Base-by-base conservation (phyloP, 1,139 yeast genomes). In the Hyphopichia burtonii region DNA sequence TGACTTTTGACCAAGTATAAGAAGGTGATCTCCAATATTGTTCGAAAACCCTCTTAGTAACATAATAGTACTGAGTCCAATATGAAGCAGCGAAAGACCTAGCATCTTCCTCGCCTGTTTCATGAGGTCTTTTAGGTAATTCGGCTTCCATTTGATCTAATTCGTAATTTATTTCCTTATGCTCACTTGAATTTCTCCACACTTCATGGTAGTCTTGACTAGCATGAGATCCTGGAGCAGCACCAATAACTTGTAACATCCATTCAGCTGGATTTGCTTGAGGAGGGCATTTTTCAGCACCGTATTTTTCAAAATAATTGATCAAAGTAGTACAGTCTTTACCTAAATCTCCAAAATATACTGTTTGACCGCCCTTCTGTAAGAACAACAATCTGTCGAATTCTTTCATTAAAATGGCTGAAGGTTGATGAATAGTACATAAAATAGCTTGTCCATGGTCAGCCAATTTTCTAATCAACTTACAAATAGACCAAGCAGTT, bases 291-390 rank as follows among this genome's bases (percentile, higher is more conserved):
- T 68, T 53, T 31, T 55, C 57, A 36, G 69, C 67, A 12, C 84
- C 83, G 46, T 81, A 66, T 50, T 71, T 68, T 57, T 80, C 86
- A 51, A 83, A 82, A 54, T 83, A 83, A 34, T 64, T 54, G 41
- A 77, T 63, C 54, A 83, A 61, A 3, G 78, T 67, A 11, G 54
- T 40, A 44, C 85, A 80, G 51, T 72, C 70, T 43, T 65, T 59
- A 46, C 86, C 87, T 54, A 81, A 78, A 49, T 81, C 84, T 46
- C 86, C 86, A 56, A 80, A 81, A 58, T 82, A 82, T 32, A 82
- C 86, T 48, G 85, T 81, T 58, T 73, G 66, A 47, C 87, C 87
- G 46, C 74, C 74, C 47, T 54, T 63, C 53, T 66, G 71, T 49
- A 68, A 59, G 45, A 68, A 66, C 46, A 68, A 61, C 40, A 68